Percentiles rank a stretch among this genome's conserved stretches.
Conservation (phyloP, 192 early-diverging fungal species). For the Neocallimastix lanati region DNA sequence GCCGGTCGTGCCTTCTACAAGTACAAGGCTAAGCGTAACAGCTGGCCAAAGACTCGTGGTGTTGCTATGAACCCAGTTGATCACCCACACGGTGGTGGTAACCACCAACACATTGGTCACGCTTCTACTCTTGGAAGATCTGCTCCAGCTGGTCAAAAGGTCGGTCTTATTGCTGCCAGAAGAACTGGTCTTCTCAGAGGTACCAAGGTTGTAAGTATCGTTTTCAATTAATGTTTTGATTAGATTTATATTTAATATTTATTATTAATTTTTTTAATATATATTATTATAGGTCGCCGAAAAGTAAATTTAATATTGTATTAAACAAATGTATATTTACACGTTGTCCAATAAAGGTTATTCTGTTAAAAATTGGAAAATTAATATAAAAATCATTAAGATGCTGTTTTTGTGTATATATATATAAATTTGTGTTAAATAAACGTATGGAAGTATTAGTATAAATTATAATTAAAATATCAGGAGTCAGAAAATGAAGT, state of each 20-base stretch:
- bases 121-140: slow-evolving; percentile 88
- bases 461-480: too few species aligned
- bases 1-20: slow-evolving; percentile 99
- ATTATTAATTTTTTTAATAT: too few species aligned
- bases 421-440: too few species aligned
- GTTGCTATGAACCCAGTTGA: slow-evolving; percentile 99
- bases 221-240: not conserved
- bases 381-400: too few species aligned
- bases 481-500: too few species aligned
- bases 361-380: too few species aligned
- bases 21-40: slow-evolving; percentile 97
- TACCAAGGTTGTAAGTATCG: slow-evolving; percentile 47
- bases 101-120: slow-evolving; percentile 99
- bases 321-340: too few species aligned
- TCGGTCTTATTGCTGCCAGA: slow-evolving; percentile 76
- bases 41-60: slow-evolving; percentile 99
- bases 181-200: slow-evolving; percentile 98
- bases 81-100: slow-evolving; percentile 99
- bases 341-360: too few species aligned
- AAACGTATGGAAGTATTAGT: too few species aligned
- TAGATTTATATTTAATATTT: too few species aligned
- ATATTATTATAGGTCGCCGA: not conserved
- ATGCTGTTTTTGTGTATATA: too few species aligned
- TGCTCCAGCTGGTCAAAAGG: slow-evolving; percentile 94
- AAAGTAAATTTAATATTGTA: not conserved